Evolutionary conservation across 768 basidiomycete genomes (phyloP), one percentile per base, ranked within the genome.

Genomic region (Leucosporidium yakuticum): DNA sequence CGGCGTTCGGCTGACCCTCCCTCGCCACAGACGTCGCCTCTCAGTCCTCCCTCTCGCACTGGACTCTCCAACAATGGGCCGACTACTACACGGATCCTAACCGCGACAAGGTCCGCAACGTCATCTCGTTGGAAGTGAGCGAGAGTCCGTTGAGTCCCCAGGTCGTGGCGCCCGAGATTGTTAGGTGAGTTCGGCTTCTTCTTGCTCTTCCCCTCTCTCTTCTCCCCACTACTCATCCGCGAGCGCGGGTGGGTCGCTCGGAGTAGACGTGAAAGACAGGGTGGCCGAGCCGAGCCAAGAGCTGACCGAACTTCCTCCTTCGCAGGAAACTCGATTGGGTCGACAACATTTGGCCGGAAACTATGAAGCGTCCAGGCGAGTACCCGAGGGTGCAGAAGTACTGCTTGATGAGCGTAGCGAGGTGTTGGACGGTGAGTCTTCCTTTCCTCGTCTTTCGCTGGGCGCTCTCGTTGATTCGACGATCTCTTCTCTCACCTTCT

Each of bases 351-450:
- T 99, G 95, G 95, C 93, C 93, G 0, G 83, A 83, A 65, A 85
- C 85, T 57, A 84, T 85, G 74, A 86, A 86, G 48, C 85, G 85
- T 73, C 86, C 87, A 0, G 84, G 90, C 66, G 75, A 83, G 61
- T 93, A 89, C 76, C 95, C 95, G 11, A 95, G 95, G 76, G 95
- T 99, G 2, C 92, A 95, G 76, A 78, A 95, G 60, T 99, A 99
- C 77, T 97, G 95, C 76, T 81, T 99, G 65, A 99, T 99, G 96
- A 90, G 91, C 44, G 92, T 95, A 27, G 87, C 85, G 12, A 84
- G 86, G 29, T 90, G 91, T 36, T 97, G 94, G 91, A 99, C 95
- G 69, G 94, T 92, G 73, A 76, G 87, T 81, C n/a, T 17, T 25
- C 34, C 27, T n/a, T 31, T 58, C 20, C 50, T 25, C 15, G 14